Evolutionary conservation across 768 basidiomycete genomes (phyloP).

Genomic region (Lactarius hatsudake): DNA sequence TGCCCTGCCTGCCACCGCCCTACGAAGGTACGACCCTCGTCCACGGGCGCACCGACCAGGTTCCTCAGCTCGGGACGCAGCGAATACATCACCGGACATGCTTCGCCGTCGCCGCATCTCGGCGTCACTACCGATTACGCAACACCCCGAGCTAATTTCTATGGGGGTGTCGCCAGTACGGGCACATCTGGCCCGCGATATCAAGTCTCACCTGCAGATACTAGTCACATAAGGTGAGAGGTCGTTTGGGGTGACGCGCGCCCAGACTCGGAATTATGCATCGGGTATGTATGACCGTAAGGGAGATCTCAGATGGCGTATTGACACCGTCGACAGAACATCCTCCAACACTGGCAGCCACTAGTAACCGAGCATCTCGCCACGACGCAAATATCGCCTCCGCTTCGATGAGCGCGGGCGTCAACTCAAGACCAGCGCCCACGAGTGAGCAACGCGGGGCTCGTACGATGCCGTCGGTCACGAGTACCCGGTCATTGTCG

Average conservation of each 20-base stretch:
- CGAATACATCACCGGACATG: not conserved
- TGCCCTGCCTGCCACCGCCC: not conserved
- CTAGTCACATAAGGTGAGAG: not conserved
- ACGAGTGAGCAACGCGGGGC: not conserved
- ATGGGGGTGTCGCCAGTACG: not conserved
- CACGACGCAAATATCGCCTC: not conserved
- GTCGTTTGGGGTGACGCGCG: not conserved
- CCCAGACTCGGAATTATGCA: not conserved
- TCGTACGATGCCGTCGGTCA: not conserved
- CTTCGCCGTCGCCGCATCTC: not conserved
- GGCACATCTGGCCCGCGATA: not conserved
- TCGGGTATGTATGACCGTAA: not conserved
- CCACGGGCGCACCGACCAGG: not conserved
- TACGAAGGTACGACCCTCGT: not conserved
- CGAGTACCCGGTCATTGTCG: not conserved
- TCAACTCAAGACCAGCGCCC: not conserved
- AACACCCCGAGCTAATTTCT: not conserved
- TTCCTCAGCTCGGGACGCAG: not conserved
- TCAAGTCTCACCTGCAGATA: not conserved
- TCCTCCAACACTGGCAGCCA: not conserved
- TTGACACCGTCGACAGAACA: not conserved
- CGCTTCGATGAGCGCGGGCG: not conserved
- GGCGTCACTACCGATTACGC: not conserved
- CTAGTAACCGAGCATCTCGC: not conserved
- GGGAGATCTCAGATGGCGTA: not conserved